Percentiles rank a stretch among this genome's conserved stretches.
Evolutionary conservation across 192 early-diverging fungal genomes (phyloP).

Genomic region (Mortierella claussenii): DNA sequence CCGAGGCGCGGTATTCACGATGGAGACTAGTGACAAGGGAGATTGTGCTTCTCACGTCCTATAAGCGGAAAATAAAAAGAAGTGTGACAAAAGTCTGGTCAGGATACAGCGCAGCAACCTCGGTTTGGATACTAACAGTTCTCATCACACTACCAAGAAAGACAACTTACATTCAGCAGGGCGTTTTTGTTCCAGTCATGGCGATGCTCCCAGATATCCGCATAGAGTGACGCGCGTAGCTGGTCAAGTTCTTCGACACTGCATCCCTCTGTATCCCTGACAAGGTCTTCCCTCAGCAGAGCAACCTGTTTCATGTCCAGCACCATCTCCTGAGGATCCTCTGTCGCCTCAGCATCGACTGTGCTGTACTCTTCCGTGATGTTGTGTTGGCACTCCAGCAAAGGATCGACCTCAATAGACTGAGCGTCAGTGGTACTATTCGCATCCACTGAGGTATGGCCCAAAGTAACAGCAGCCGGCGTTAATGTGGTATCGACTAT

Average conservation of each 20-base stretch:
- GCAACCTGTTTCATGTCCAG: conserved; percentile 9
- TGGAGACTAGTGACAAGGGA: too few relatives aligned
- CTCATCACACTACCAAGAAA: too few relatives aligned
- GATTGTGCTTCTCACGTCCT: too few relatives aligned
- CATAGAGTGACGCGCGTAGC: conserved; percentile 34
- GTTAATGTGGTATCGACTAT: neutral
- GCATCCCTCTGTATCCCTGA: conserved; percentile 25
- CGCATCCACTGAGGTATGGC: neutral
- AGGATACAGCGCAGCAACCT: too few relatives aligned
- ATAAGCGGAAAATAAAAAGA: too few relatives aligned
- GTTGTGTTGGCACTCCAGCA: too few relatives aligned
- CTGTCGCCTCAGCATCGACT: neutral
- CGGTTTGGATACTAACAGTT: too few relatives aligned
- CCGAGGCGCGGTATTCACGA: too few relatives aligned
- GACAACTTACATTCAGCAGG: too few relatives aligned
- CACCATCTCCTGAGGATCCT: conserved; percentile 10
- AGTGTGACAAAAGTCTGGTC: too few relatives aligned
- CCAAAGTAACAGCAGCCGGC: neutral
- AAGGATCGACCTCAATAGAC: too few relatives aligned
- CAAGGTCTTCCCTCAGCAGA: neutral
- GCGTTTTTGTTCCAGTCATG: conserved; percentile 24
- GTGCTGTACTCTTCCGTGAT: neutral
- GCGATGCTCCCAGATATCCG: conserved; percentile 42
- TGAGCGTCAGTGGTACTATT: neutral
- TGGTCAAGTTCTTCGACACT: conserved; percentile 47